phyloP scores from a whole-genome alignment of 2,329 filamentous ascomycete species.

The Cladosporium sp. region DNA sequence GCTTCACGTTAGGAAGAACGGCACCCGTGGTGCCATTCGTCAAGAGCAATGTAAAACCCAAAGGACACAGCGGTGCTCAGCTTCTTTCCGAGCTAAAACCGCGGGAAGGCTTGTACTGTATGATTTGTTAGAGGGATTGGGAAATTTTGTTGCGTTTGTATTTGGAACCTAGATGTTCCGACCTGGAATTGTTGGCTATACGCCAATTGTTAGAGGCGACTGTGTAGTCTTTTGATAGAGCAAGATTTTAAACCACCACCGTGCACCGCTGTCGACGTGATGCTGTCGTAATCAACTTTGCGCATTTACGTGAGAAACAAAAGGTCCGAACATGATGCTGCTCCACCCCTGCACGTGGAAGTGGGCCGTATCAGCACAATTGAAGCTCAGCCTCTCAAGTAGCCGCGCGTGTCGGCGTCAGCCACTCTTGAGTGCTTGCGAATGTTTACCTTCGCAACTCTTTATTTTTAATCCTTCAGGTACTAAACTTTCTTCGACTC shows the following conservation, averaged over 20 bases:
- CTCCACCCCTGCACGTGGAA: background rate
- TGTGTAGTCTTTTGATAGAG: background rate
- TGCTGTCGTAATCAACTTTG: background rate
- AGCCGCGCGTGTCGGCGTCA: background rate
- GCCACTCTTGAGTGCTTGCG: background rate
- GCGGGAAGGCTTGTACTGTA: background rate
- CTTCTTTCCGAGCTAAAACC: background rate
- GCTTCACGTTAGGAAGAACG: background rate
- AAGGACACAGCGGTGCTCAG: slow-evolving; percentile 2
- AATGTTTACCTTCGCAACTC: background rate
- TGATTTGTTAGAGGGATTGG: background rate
- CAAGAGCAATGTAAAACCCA: background rate
- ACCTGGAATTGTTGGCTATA: background rate
- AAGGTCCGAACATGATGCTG: background rate
- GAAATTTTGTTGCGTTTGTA: slow-evolving; percentile 5
- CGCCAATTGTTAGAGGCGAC: background rate
- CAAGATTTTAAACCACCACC: background rate
- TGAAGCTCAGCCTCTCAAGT: background rate
- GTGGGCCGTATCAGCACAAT: background rate
- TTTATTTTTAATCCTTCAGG: background rate
- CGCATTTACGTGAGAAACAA: background rate
- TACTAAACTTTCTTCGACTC: background rate
- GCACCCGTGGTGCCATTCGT: background rate
- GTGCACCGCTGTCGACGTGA: background rate
- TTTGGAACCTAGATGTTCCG: background rate